phyloP scores from a whole-genome alignment of 768 basidiomycete species.

The Agrocybe praecox region DNA sequence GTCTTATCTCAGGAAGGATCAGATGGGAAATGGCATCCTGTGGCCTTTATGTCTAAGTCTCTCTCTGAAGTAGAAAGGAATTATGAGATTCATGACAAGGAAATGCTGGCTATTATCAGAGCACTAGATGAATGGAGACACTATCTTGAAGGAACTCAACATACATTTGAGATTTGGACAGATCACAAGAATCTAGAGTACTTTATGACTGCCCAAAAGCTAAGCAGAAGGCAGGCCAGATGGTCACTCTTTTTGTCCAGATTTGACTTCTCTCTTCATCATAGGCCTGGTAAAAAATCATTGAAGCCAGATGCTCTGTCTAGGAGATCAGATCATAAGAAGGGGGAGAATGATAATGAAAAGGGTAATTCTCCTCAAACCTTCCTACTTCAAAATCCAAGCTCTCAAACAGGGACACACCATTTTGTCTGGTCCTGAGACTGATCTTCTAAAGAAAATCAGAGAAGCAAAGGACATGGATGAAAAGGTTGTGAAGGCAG shows the following conservation, averaged over 20 bases:
- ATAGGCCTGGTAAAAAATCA: slow-evolving; percentile 26
- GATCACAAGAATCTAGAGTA: slow-evolving; percentile 44
- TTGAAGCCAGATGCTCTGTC: slow-evolving; percentile 25
- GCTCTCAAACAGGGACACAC: no score
- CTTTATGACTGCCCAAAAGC: slow-evolving; percentile 34
- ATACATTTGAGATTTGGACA: slow-evolving; percentile 27
- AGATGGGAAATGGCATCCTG: slow-evolving; percentile 30
- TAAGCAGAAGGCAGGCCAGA: slow-evolving; percentile 42
- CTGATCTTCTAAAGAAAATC: no score
- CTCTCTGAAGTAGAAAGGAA: slow-evolving; percentile 33
- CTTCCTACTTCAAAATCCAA: no score
- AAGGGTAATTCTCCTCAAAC: slow-evolving; percentile 13
- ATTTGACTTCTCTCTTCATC: slow-evolving; percentile 32
- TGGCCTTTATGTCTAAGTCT: slow-evolving; percentile 12
- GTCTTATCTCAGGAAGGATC: slow-evolving; percentile 31
- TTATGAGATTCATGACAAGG: slow-evolving; percentile 48
- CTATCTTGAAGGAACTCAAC: slow-evolving; percentile 18
- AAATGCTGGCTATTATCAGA: slow-evolving; percentile 46
- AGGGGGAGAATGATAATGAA: slow-evolving; percentile 19
- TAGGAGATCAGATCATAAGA: slow-evolving; percentile 19
- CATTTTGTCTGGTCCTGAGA: no score
- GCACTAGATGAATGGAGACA: slow-evolving; percentile 29
- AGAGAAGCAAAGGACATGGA: no score
- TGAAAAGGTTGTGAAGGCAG: no score
- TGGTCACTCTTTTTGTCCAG: slow-evolving; percentile 38